Percentiles rank a stretch among this genome's conserved stretches.
Conservation (phyloP, 2,329 filamentous ascomycete genomes). For the Aspergillus pseudoviridinutans region DNA sequence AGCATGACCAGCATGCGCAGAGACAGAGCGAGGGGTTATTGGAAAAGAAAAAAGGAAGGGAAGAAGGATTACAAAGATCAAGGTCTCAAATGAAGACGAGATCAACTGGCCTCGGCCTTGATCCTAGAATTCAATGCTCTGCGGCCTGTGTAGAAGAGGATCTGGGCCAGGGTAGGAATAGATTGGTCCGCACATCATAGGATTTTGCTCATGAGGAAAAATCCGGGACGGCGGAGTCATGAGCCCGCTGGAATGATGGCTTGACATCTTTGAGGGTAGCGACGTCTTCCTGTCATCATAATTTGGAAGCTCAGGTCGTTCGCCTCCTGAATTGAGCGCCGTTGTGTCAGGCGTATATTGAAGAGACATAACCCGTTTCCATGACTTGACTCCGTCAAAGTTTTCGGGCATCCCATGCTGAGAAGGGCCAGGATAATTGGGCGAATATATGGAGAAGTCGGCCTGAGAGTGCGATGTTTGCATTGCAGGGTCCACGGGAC, state of each 20-base stretch:
- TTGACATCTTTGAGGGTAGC: conserved; percentile 12
- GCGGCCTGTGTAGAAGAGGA: conserved; percentile 17
- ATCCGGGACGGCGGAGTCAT: conserved; percentile 19
- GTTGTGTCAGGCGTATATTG: conserved; percentile 19
- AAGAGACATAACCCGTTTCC: conserved; percentile 27
- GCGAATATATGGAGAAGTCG: conserved; percentile 15
- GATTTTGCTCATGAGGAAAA: conserved; percentile 21
- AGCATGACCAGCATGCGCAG: not conserved
- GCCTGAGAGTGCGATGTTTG: conserved; percentile 20
- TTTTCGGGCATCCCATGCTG: conserved; percentile 17
- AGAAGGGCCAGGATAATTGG: conserved; percentile 15
- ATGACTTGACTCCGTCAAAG: conserved; percentile 21
- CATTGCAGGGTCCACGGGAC: conserved; percentile 23
- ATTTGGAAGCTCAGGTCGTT: conserved; percentile 17
- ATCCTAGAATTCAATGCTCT: conserved; percentile 20
- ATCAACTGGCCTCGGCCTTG: not conserved
- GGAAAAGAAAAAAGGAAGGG: conserved; percentile 2
- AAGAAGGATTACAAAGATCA: conserved; percentile 5
- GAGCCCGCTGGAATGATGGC: conserved; percentile 12
- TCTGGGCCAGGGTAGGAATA: conserved; percentile 24
- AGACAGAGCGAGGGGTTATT: not conserved
- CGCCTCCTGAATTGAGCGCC: conserved; percentile 12
- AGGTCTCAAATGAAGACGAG: conserved; percentile 1
- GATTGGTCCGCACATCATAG: conserved; percentile 26
- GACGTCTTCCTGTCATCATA: conserved; percentile 16